These are phyloP conservation scores for Psidium guajava DNA, from an alignment of 345 rosid species.

Conservation along the genomic window DNA sequence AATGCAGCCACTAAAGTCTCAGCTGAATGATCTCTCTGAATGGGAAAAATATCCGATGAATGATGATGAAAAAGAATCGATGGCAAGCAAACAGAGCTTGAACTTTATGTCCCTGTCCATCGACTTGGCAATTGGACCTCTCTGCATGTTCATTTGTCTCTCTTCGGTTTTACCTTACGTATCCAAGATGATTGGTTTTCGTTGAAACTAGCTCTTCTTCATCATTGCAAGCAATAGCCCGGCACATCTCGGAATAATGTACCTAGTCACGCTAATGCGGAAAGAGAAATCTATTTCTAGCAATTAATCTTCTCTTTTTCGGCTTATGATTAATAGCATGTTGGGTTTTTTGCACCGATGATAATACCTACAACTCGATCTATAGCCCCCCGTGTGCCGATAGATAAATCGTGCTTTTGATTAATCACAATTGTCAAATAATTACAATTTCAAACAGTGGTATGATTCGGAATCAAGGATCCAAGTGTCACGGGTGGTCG, in stretches of 20 bases:
- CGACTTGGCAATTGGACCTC: neutral
- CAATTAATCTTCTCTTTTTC: neutral
- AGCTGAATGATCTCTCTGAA: neutral
- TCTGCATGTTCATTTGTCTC: neutral
- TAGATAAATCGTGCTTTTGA: neutral
- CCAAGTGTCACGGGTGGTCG: neutral
- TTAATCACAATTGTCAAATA: neutral
- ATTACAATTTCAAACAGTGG: neutral
- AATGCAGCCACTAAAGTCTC: neutral
- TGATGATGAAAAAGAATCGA: neutral
- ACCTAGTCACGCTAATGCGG: neutral
- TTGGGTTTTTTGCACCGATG: neutral
- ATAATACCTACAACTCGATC: neutral
- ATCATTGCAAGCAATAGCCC: neutral
- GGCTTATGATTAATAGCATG: neutral
- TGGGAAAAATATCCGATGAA: neutral
- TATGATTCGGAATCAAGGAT: neutral
- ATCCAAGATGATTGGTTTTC: neutral
- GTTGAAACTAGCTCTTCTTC: neutral
- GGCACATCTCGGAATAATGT: neutral
- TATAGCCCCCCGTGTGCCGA: too few relatives aligned
- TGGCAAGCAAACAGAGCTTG: neutral
- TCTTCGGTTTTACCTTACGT: neutral
- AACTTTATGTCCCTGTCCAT: neutral
- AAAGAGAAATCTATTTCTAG: neutral